Base-by-base conservation (phyloP, 805 yeast genomes). In the Lipomyces yamanashiensis region DNA sequence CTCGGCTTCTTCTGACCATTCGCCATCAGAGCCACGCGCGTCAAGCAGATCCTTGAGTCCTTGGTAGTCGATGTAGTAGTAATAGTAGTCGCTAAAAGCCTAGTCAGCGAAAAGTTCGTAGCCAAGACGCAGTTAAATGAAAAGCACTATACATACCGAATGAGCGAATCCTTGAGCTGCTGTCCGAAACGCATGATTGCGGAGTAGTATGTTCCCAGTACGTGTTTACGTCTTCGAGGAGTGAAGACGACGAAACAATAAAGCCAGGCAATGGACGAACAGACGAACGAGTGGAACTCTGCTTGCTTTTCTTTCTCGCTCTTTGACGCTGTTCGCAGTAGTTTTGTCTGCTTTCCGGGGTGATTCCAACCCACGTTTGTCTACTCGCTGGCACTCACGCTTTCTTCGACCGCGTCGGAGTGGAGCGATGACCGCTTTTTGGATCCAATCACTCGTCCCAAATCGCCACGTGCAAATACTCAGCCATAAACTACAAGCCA, bases 121-220 rank as follows among this genome's bases (percentile, higher is more conserved):
- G 21, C 13, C 23, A 39, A 34, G 12, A 17, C 13, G 53, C n/a
- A 23, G 12, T 47, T 8, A 13, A 8, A 15, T 34, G 21, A 19
- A 36, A 12, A 28, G 41, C n/a, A 7, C 53, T 1, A 44, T 33
- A 65, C 70, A 2, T 21, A 68, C 71, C 69, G 66, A 28, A 92
- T 92, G 67, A 93, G 86, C 59, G 97, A 89, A 70, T 89, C 87
- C 75, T 90, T 87, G 71, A 93, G 83, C 73, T 91, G 96, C 76
- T 92, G 97, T 39, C 99, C 99, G 73, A 95, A 95, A 83, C 92
- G 93, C 98, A 95, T 95, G 34, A 23, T 28, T 36, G n/a, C 13
- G 48, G 43, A n/a, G 43, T 40, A 40, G 43, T n/a, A 40, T 12
- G 43, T 40, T 40, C n/a, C 6, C 43, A n/a, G 43, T 40, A 40